Percentiles rank a stretch among this genome's conserved stretches.
phyloP scores from a whole-genome alignment of 352 stramenopile genomes.

The Phytophthora uliginosa region DNA sequence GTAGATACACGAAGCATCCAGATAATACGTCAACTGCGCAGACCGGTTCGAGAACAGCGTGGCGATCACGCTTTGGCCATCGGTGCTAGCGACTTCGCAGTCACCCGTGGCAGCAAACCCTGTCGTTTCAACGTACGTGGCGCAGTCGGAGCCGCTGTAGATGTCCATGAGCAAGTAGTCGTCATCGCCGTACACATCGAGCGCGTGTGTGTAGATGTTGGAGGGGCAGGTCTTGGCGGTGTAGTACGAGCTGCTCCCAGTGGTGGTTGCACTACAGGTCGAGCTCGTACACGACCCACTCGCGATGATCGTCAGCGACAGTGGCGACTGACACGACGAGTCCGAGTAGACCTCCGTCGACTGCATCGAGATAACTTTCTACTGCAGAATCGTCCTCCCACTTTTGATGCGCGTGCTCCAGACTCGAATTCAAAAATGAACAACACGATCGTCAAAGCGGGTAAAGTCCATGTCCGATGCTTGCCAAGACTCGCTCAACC shows the following conservation, averaged over 20 bases:
- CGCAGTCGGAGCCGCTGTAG: slow-evolving; percentile 31
- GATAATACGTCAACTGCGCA: slow-evolving; percentile 35
- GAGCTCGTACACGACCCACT: slow-evolving; percentile 17
- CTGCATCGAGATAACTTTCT: slow-evolving; percentile 21
- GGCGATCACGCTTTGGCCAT: slow-evolving; percentile 34
- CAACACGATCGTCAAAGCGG: background rate
- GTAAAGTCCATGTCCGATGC: slow-evolving; percentile 14
- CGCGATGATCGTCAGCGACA: slow-evolving; percentile 24
- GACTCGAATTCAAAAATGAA: slow-evolving; percentile 34
- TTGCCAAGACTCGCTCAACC: slow-evolving; percentile 9
- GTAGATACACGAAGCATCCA: slow-evolving; percentile 22
- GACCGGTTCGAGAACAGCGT: slow-evolving; percentile 37
- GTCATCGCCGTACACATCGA: slow-evolving; percentile 23
- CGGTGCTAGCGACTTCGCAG: slow-evolving; percentile 30
- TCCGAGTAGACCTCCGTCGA: slow-evolving; percentile 43
- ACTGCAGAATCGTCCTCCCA: background rate
- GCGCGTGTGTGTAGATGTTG: slow-evolving; percentile 26
- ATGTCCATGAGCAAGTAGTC: slow-evolving; percentile 39
- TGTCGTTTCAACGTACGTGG: slow-evolving; percentile 30
- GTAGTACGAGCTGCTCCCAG: slow-evolving; percentile 34
- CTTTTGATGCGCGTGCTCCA: slow-evolving; percentile 9
- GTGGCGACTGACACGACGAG: slow-evolving; percentile 28
- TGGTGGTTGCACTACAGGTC: slow-evolving; percentile 19
- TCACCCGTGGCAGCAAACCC: slow-evolving; percentile 22
- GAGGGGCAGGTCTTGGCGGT: slow-evolving; percentile 29